phyloP scores from a whole-genome alignment of 768 basidiomycete genomes.

The Xerocomus spinulosus region DNA sequence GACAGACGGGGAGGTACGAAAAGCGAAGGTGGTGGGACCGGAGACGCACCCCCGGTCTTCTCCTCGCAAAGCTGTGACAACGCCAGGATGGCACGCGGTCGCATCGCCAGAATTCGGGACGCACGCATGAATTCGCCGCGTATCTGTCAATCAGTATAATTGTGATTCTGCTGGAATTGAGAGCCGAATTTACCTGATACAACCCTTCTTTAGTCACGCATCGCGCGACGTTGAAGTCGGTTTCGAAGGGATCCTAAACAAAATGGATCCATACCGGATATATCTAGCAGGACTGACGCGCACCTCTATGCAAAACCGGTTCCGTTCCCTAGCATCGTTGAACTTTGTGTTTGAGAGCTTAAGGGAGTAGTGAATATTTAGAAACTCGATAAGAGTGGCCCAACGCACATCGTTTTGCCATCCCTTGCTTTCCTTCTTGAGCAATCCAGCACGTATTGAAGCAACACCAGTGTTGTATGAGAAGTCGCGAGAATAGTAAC shows the following conservation, averaged over 20 bases:
- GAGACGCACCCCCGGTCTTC: conserved; percentile 50
- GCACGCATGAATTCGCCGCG: conserved; percentile 99
- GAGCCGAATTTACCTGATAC: conserved; percentile 60
- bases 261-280: conserved; percentile 1
- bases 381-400: background rate
- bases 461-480: conserved; percentile 86
- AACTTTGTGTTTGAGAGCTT: conserved; percentile 52
- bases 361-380: conserved; percentile 6
- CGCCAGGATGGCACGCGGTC: conserved; percentile 75
- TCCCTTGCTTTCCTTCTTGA: conserved; percentile 90
- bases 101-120: conserved; percentile 72
- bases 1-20: conserved; percentile 45
- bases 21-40: conserved; percentile 37
- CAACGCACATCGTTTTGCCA: conserved; percentile 88
- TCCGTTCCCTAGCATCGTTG: conserved; percentile 78
- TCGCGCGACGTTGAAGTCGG: conserved; percentile 92
- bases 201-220: conserved; percentile 96
- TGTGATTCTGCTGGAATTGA: background rate
- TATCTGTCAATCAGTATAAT: conserved; percentile 54
- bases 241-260: conserved; percentile 89
- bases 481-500: conserved; percentile 93
- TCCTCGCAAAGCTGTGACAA: conserved; percentile 92
- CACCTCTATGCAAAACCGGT: conserved; percentile 95
- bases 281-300: conserved; percentile 11
- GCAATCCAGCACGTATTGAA: conserved; percentile 81